Evolutionary conservation across 2,329 filamentous ascomycete genomes (phyloP).

Genomic region (Sclerotinia subarctica): DNA sequence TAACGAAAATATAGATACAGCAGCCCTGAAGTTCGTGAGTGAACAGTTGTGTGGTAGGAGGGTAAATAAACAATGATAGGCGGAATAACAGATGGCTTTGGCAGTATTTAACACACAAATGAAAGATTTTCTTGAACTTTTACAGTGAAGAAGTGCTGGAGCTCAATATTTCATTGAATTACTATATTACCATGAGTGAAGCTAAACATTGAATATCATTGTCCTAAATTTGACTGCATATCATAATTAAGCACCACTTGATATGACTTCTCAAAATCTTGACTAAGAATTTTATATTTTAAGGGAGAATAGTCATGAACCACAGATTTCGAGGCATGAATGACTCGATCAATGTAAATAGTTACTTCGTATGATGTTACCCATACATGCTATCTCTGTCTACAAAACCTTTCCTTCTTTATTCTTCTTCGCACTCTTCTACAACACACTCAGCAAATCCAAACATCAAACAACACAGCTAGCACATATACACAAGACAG

Average conservation of each 20-base stretch:
- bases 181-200: not conserved
- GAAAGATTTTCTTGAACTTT: not conserved
- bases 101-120: not conserved
- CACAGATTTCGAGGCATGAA: not conserved
- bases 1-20: too few relatives aligned
- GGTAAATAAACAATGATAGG: too few relatives aligned
- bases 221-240: too few relatives aligned
- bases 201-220: not conserved
- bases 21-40: too few relatives aligned
- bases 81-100: not conserved
- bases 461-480: not conserved
- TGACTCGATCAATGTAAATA: not conserved
- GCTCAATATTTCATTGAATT: not conserved
- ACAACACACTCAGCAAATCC: not conserved
- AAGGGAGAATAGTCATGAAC: not conserved
- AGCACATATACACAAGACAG: not conserved
- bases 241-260: not conserved
- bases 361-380: not conserved
- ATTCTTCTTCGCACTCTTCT: not conserved
- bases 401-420: not conserved
- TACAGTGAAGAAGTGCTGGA: not conserved
- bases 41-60: too few relatives aligned
- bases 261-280: not conserved
- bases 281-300: not conserved
- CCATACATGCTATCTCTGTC: not conserved